phyloP scores from a whole-genome alignment of 441 rosid genomes.

The Bruguiera hainesii region DNA sequence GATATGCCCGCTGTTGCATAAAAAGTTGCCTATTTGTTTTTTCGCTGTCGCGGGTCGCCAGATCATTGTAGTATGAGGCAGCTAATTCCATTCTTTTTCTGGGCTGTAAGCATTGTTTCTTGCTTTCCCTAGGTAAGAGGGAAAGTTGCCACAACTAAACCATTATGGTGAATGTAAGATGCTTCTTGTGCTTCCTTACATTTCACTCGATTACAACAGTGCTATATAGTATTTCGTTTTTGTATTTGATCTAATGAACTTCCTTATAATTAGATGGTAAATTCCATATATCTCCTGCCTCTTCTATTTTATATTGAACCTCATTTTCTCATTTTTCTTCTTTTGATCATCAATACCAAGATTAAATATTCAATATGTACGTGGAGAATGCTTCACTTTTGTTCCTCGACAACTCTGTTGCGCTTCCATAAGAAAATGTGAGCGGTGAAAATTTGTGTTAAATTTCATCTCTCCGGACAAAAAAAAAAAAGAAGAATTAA shows the following conservation, averaged over 20 bases:
- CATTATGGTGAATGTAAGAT: background rate
- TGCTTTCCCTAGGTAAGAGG: background rate
- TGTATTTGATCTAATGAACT: background rate
- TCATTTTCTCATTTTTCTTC: too few species aligned
- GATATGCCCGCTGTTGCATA: slow-evolving; percentile 81
- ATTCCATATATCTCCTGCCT: background rate
- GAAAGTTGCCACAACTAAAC: background rate
- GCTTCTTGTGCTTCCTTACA: background rate
- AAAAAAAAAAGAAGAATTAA: too few species aligned
- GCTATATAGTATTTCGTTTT: background rate
- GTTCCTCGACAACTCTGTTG: too few species aligned
- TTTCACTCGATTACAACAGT: background rate
- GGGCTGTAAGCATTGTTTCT: background rate
- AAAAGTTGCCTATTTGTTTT: background rate
- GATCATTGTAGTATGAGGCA: background rate
- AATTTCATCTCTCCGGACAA: too few species aligned
- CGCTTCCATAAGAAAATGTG: too few species aligned
- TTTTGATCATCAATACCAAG: too few species aligned
- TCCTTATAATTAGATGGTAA: background rate
- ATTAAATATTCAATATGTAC: too few species aligned
- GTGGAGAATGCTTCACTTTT: too few species aligned
- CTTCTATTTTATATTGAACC: background rate
- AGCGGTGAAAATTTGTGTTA: too few species aligned
- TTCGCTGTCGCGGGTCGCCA: background rate
- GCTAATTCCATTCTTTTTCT: background rate